A percentile compares a stretch with the other conserved stretches of the same genome.
Conservation (phyloP, 805 yeast genomes). For the Cyberlindnera bimundalis region DNA sequence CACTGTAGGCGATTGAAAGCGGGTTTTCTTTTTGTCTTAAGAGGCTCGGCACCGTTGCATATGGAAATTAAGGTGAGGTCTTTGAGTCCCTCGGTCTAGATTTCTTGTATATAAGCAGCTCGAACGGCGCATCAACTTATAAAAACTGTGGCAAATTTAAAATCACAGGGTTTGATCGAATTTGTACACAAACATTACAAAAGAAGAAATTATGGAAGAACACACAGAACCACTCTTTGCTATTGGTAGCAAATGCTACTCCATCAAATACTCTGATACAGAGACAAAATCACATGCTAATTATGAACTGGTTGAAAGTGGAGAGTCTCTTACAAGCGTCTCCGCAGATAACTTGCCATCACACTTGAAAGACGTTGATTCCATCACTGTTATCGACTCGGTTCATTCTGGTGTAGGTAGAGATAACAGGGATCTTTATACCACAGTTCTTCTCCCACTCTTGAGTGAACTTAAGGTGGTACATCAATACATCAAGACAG, state of each 20-base stretch:
- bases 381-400: slow-evolving; percentile 34
- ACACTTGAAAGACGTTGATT: slow-evolving; percentile 6
- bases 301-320: slow-evolving; percentile 1
- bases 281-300: slow-evolving; percentile 3
- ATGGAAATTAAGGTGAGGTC: no score
- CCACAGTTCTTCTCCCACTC: slow-evolving; percentile 43
- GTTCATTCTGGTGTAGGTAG: slow-evolving; percentile 37
- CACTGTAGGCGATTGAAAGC: no score
- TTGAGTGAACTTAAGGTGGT: slow-evolving; percentile 35
- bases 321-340: no score
- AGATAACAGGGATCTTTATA: slow-evolving; percentile 37
- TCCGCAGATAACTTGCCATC: neutral
- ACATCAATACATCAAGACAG: slow-evolving; percentile 44
- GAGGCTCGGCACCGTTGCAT: no score
- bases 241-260: neutral
- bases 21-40: no score
- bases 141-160: no score
- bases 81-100: no score
- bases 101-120: no score
- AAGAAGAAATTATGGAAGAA: no score
- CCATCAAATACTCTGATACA: slow-evolving; percentile 3
- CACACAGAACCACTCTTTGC: slow-evolving; percentile 1
- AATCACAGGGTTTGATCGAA: no score
- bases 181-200: no score
- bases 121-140: no score